phyloP scores from a whole-genome alignment of 1,284 basidiomycete species.

The Marasmius tenuissimus region DNA sequence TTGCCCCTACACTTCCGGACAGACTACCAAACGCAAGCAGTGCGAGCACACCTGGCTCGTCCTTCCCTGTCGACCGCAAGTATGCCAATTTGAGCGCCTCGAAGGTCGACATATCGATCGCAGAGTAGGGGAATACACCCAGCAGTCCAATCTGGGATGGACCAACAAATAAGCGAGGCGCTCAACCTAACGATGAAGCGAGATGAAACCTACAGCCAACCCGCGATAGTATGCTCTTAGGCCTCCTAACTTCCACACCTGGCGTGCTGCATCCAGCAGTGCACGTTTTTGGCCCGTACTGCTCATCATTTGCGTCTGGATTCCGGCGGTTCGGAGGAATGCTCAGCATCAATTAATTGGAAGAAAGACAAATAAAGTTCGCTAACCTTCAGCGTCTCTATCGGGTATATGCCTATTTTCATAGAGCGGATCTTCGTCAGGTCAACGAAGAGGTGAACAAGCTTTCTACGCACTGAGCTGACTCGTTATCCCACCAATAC shows the following conservation, averaged over 20 bases:
- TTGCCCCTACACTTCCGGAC: constrained; percentile 90
- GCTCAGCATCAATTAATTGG: constrained; percentile 7
- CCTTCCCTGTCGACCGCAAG: constrained; percentile 73
- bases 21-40: constrained; percentile 86
- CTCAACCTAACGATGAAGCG: constrained; percentile 10
- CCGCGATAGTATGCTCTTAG: constrained; percentile 90
- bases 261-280: constrained; percentile 58
- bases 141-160: constrained; percentile 75
- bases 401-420: constrained; percentile 78
- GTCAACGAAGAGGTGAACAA: constrained; percentile 13
- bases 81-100: constrained; percentile 89
- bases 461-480: constrained; percentile 72
- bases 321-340: constrained; percentile 2
- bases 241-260: constrained; percentile 82
- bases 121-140: constrained; percentile 89
- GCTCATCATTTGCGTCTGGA: constrained; percentile 92
- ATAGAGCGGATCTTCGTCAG: constrained; percentile 15
- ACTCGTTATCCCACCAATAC: constrained; percentile 91
- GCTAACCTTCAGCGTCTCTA: constrained; percentile 81
- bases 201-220: constrained; percentile 63
- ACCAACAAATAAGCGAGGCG: neutral
- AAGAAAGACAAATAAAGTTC: neutral
- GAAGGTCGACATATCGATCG: constrained; percentile 95
- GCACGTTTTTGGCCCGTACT: constrained; percentile 65
- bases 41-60: constrained; percentile 83